These are phyloP conservation scores for Phyllosticta citribraziliensis DNA, from an alignment of 2,329 filamentous ascomycete genomes.

Conservation along the genomic window DNA sequence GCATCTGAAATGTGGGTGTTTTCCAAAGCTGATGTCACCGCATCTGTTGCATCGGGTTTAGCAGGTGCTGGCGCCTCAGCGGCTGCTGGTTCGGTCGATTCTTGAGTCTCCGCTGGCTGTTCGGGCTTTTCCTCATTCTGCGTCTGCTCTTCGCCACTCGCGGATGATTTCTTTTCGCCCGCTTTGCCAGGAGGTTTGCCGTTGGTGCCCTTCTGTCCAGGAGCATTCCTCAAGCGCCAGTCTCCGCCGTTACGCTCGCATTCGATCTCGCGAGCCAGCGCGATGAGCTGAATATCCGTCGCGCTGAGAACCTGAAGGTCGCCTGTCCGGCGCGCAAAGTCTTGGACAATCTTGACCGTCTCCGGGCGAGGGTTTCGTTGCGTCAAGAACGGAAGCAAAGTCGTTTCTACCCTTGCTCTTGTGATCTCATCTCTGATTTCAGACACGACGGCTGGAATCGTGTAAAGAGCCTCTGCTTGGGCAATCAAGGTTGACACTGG, in stretches of 20 bases:
- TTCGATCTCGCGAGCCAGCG: slow-evolving; percentile 89
- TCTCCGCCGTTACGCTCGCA: slow-evolving; percentile 83
- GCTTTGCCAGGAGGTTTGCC: slow-evolving; percentile 46
- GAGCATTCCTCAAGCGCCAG: slow-evolving; percentile 69
- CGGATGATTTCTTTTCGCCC: slow-evolving; percentile 20
- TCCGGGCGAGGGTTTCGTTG: slow-evolving; percentile 63
- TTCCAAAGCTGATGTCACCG: not conserved
- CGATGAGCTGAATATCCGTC: slow-evolving; percentile 82
- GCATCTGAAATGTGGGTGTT: not conserved
- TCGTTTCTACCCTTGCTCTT: slow-evolving; percentile 69
- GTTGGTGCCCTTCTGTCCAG: slow-evolving; percentile 70
- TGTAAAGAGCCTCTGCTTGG: slow-evolving; percentile 57
- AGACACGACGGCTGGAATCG: slow-evolving; percentile 72
- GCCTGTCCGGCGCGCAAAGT: slow-evolving; percentile 82
- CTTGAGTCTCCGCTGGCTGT: not conserved
- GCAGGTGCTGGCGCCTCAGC: not conserved
- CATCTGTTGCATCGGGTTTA: not conserved
- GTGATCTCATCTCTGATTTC: slow-evolving; percentile 84
- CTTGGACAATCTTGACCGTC: slow-evolving; percentile 69
- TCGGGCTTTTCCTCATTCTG: slow-evolving; percentile 6
- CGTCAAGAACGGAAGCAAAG: slow-evolving; percentile 74
- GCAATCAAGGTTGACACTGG: slow-evolving; percentile 70
- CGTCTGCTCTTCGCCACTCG: slow-evolving; percentile 15
- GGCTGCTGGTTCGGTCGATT: not conserved
- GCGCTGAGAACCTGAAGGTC: slow-evolving; percentile 80